Percentiles rank a stretch among this genome's conserved stretches.
phyloP scores from a whole-genome alignment of 352 stramenopile genomes.

The Phytophthora kernoviae region DNA sequence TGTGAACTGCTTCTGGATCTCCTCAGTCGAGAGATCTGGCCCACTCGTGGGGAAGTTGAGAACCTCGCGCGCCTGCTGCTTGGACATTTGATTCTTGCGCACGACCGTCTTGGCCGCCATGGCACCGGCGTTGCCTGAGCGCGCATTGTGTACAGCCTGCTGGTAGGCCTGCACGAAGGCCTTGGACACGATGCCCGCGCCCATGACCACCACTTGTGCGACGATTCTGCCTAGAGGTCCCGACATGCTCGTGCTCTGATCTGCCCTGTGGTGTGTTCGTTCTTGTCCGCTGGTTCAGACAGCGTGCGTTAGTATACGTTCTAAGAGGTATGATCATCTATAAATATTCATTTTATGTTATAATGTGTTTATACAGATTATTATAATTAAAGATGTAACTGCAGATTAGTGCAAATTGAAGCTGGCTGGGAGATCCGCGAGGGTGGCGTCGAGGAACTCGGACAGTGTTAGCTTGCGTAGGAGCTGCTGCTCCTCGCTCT shows the following conservation, averaged over 20 bases:
- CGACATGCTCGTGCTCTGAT: constrained; percentile 91
- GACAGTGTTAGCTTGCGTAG: constrained; percentile 53
- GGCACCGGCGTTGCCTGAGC: constrained; percentile 67
- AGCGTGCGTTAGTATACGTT: constrained; percentile 24
- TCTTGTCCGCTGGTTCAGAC: constrained; percentile 19
- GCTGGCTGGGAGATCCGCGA: constrained; percentile 40
- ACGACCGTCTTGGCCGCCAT: constrained; percentile 71
- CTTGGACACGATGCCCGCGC: constrained; percentile 80
- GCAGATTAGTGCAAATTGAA: constrained; percentile 40
- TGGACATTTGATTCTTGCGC: constrained; percentile 81
- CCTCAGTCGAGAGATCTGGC: constrained; percentile 46
- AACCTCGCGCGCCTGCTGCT: constrained; percentile 78
- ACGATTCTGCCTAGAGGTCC: constrained; percentile 81
- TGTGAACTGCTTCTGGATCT: constrained; percentile 87
- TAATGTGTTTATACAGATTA: not conserved
- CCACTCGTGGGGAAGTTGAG: constrained; percentile 77
- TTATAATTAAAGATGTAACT: too few species aligned
- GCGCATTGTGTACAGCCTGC: constrained; percentile 97
- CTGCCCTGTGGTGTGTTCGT: constrained; percentile 29
- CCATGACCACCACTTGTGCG: constrained; percentile 85
- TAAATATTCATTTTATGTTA: not conserved
- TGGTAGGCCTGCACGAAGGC: constrained; percentile 90
- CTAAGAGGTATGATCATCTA: constrained; percentile 35
- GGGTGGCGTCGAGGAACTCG: constrained; percentile 54
- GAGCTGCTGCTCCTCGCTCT: constrained; percentile 48